Percentiles rank a stretch among this genome's conserved stretches.
These are phyloP conservation scores for Mycena filopes DNA, from an alignment of 768 basidiomycete genomes.

Conservation along the genomic window DNA sequence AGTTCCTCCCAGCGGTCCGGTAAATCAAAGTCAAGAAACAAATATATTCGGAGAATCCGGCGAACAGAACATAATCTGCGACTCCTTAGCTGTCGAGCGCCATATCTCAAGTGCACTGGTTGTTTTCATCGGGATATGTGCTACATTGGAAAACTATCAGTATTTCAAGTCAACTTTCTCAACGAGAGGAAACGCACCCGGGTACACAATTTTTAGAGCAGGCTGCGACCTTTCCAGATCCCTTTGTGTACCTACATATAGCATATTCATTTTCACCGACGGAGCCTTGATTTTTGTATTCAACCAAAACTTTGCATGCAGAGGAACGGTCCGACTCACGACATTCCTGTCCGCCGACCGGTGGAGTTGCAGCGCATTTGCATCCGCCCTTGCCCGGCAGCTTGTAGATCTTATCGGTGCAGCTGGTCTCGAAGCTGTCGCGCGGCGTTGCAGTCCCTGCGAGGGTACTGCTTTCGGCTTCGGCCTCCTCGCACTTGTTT, in stretches of 20 bases:
- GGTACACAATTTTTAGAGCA: background rate
- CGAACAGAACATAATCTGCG: too few species aligned
- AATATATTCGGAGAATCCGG: too few species aligned
- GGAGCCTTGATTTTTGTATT: background rate
- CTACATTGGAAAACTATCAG: too few species aligned
- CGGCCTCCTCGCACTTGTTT: background rate
- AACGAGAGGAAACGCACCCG: background rate
- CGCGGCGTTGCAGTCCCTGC: background rate
- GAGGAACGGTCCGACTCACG: background rate
- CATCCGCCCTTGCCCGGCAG: constrained; percentile 10
- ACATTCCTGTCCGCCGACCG: background rate
- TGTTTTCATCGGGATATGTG: too few species aligned
- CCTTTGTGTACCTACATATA: constrained; percentile 2
- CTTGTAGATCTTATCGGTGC: background rate
- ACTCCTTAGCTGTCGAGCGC: too few species aligned
- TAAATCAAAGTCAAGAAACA: too few species aligned
- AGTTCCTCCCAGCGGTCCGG: too few species aligned
- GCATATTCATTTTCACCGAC: background rate
- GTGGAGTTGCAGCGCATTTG: background rate
- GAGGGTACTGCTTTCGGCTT: background rate
- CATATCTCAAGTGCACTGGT: too few species aligned
- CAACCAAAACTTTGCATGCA: background rate
- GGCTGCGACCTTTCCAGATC: background rate
- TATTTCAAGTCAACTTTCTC: too few species aligned
- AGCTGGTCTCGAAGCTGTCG: background rate